Conservation (phyloP, 2,329 filamentous ascomycete species). For the Xylariaceae sp. region DNA sequence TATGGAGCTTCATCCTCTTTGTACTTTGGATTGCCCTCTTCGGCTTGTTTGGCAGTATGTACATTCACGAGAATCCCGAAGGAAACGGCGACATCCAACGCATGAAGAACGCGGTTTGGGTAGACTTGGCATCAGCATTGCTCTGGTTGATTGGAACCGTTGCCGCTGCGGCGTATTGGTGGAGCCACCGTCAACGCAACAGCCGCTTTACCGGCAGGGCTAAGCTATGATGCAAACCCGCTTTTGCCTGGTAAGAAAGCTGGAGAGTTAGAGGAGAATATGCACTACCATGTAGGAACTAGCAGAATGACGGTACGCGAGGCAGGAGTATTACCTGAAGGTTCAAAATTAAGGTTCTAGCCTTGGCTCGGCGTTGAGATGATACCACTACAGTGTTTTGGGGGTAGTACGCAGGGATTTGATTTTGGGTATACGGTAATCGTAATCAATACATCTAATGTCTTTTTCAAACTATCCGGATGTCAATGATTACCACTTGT, state of each 20-base stretch:
- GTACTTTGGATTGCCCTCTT: constrained; percentile 83
- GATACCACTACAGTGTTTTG: constrained; percentile 1
- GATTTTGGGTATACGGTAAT: constrained; percentile 2
- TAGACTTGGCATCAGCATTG: constrained; percentile 75
- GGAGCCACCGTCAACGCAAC: constrained; percentile 56
- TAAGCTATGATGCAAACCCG: constrained; percentile 45
- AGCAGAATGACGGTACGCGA: no score
- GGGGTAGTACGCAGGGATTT: background rate
- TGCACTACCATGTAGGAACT: no score
- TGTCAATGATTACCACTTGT: no score
- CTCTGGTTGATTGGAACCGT: constrained; percentile 74
- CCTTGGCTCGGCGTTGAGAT: background rate
- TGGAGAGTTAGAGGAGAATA: no score
- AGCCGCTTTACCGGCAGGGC: constrained; percentile 66
- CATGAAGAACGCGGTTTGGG: constrained; percentile 89
- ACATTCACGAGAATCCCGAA: constrained; percentile 71
- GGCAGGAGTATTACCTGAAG: no score
- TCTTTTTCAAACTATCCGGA: no score
- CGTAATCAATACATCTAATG: constrained; percentile 10
- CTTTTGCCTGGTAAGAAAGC: constrained; percentile 30
- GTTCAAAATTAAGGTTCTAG: no score
- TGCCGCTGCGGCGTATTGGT: constrained; percentile 64
- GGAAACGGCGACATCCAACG: constrained; percentile 68
- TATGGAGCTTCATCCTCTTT: constrained; percentile 75
- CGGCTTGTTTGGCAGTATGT: constrained; percentile 82